These are phyloP conservation scores for Hamigera avellanea DNA, from an alignment of 495 filamentous ascomycete species.

Conservation along the genomic window DNA sequence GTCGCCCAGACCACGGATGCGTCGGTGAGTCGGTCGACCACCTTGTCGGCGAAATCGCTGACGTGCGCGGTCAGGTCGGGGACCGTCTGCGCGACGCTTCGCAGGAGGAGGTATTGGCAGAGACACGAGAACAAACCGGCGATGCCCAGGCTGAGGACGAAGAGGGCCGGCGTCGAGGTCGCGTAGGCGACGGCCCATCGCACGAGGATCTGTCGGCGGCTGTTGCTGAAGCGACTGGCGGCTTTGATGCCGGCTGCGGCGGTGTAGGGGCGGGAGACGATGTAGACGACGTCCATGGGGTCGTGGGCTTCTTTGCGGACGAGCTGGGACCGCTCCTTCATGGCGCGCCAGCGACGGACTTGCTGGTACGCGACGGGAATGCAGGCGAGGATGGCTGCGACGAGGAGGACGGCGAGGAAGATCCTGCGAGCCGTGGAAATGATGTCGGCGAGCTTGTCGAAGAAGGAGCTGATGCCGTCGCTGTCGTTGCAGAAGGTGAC, in stretches of 20 bases:
- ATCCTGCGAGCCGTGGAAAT: constrained; percentile 52
- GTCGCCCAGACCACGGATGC: constrained; percentile 68
- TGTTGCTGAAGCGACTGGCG: constrained; percentile 54
- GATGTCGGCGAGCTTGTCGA: constrained; percentile 53
- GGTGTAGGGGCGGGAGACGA: constrained; percentile 68
- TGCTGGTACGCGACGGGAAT: constrained; percentile 71
- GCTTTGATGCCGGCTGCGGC: constrained; percentile 59
- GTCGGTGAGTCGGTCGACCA: constrained; percentile 59
- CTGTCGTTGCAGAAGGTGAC: constrained; percentile 83
- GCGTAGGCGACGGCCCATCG: constrained; percentile 84
- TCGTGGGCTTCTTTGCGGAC: constrained; percentile 57
- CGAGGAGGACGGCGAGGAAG: constrained; percentile 58
- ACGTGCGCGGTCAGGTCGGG: constrained; percentile 68
- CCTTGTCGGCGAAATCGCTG: constrained; percentile 67
- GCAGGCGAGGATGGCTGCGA: constrained; percentile 60
- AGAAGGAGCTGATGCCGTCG: constrained; percentile 77
- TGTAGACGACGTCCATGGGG: constrained; percentile 80
- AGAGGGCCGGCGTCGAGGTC: constrained; percentile 73
- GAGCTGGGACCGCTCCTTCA: constrained; percentile 55
- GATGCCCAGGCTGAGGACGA: constrained; percentile 74
- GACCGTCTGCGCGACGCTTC: constrained; percentile 58
- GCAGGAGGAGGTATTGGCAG: constrained; percentile 73
- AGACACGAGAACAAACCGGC: constrained; percentile 78
- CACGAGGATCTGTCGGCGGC: constrained; percentile 54
- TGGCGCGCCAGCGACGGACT: constrained; percentile 62